Percentiles rank a stretch among this genome's conserved stretches.
phyloP scores from a whole-genome alignment of 257 asterid genomes.

The Nicotiana benthamiana region DNA sequence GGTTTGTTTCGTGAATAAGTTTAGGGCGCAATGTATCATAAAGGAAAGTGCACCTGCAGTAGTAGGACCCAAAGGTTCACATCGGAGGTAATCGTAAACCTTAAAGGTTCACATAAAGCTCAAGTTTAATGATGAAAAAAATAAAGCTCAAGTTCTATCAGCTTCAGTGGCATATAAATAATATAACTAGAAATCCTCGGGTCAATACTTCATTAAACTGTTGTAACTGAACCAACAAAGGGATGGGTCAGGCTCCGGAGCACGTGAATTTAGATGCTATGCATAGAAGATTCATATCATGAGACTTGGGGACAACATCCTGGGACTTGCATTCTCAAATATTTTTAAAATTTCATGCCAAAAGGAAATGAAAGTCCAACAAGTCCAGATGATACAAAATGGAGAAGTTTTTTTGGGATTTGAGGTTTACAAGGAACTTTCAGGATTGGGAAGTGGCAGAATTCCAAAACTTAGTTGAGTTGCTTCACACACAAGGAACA shows the following conservation, averaged over 20 bases:
- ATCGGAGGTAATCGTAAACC: neutral
- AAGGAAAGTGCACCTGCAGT: slow-evolving; percentile 84
- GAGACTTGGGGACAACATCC: too few species aligned
- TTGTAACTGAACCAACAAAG: neutral
- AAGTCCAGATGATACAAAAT: too few species aligned
- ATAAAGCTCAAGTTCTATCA: neutral
- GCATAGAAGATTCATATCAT: neutral
- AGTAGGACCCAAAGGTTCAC: neutral
- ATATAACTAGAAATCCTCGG: too few species aligned
- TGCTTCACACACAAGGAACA: too few species aligned
- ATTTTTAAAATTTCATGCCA: too few species aligned
- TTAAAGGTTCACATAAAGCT: neutral
- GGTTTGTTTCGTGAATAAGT: slow-evolving; percentile 93
- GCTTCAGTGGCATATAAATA: neutral
- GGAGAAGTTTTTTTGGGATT: too few species aligned
- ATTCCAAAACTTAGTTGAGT: too few species aligned
- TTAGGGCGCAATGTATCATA: slow-evolving; percentile 91
- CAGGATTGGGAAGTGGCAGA: too few species aligned
- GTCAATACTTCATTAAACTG: neutral
- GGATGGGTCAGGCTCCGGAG: neutral
- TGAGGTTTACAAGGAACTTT: too few species aligned
- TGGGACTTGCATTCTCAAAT: too few species aligned
- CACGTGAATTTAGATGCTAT: neutral
- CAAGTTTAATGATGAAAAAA: neutral
- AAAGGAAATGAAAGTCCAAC: too few species aligned